Base-by-base conservation (phyloP, 2,329 filamentous ascomycete species). In the Cordyceps javanica region DNA sequence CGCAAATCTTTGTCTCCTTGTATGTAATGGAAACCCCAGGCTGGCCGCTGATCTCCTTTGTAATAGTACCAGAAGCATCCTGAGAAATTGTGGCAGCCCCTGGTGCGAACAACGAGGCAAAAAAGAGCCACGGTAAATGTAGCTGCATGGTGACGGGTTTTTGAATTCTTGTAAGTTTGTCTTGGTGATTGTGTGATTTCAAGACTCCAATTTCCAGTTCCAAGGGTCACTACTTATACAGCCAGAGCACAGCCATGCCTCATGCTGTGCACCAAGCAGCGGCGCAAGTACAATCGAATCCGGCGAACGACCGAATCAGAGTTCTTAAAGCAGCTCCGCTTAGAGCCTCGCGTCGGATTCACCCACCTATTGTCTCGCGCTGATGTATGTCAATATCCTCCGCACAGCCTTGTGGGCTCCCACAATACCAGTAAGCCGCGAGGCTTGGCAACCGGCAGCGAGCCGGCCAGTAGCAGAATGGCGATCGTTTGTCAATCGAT, bases 1-100 rank as follows among this genome's bases (percentile, higher is more conserved):
- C 55, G 21, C 55, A 57, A 28, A 51, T 57, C 1, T 26, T 21
- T 2, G 55, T 57, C 36, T 57, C 55, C 36, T 57, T 57, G 36
- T 57, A 57, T 2, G 55, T 34, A 38, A 57, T 57, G 19, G 44
- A 49, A 16, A 57, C 45, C 4, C 36, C 55, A 3, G 45, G 55
- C 19, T 57, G 44, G n/a, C 44, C 44, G 13, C 9, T 4, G 5
- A 57, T 21, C 13, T 14, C n/a, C 55, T 51, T 57, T 8, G 45
- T 57, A 8, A 26, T 49, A 16, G 51, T 26, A 2, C 55, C 55
- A 11, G 9, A 3, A 9, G 34, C 45, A 42, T 42, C 34, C 10
- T 41, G 8, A 3, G 55, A 45, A 19, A 57, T 19, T 13, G 5
- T 21, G 9, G 39, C 52, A 13, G 41, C 41, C 19, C 39, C 23